Base-by-base conservation (phyloP, 2,329 filamentous ascomycete genomes). In the Botryotinia calthae region DNA sequence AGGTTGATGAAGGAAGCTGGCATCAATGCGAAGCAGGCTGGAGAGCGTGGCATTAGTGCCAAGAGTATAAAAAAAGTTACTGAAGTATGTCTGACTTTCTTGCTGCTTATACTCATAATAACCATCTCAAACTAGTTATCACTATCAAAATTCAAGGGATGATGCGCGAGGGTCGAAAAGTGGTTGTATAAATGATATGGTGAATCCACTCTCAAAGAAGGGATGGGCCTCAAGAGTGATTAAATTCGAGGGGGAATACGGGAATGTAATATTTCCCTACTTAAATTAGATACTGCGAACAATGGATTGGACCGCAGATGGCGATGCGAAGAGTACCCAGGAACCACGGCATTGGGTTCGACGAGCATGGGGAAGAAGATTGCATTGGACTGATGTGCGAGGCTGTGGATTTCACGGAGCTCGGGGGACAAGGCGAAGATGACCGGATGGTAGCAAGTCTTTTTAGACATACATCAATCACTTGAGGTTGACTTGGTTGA, bases 1-100 rank as follows among this genome's bases (percentile, higher is more conserved):
- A 95, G 93, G 61, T 85, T 97, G 70, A 87, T 97, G 81, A 93
- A 92, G 76, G 93, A 96, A 83, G 91, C 93, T 0, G 87, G 88
- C 2, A 95, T 95, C 75, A 88, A 90, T 78, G 89, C 92, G 67
- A 94, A 93, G 79, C 89, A 91, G 80, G 85, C 88, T 20, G 91
- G 92, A 34, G 93, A 96, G 80, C 88, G 89, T 77, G 88, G 88
- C 7, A 85, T 97, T 73, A 91, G 91, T n/a, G 90, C 91, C 3
- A 89, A 90, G 79, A 92, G 91, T 75, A 88, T 97, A 66, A 89
- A 90, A 81, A 95, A 92, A 81, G 93, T 93, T 64, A 92, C 93
- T 3, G 89, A 91, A 81, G 92, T 94, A 84, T 74, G 88, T 82
- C 22, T 31, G 54, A 42, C 28, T 54, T 67, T 28, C 59, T 25